Conservation (phyloP, 139 green algal genomes). For the Asterochloris erici region DNA sequence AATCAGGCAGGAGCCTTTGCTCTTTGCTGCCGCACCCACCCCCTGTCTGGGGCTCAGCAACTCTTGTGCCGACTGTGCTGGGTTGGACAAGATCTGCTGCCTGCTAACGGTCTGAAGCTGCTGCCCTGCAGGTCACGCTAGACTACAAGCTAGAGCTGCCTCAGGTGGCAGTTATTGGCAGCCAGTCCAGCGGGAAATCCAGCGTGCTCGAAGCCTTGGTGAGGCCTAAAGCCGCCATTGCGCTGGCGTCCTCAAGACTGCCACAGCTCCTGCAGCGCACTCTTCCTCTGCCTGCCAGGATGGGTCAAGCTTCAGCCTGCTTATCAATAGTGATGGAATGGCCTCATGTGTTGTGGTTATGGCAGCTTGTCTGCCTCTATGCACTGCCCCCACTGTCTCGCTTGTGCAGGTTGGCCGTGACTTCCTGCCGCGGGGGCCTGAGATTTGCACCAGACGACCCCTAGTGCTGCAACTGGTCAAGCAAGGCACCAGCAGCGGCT, state of each 20-base stretch:
- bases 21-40: too few species aligned
- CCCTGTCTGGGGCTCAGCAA: not conserved
- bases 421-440: constrained; percentile 88
- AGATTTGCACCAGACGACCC: constrained; percentile 90
- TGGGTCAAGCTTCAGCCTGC: not conserved
- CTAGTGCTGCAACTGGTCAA: constrained; percentile 89
- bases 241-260: not conserved
- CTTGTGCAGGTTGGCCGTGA: constrained; percentile 80
- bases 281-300: not conserved
- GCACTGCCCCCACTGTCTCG: not conserved
- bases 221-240: not conserved
- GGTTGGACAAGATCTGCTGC: not conserved
- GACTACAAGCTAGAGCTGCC: constrained; percentile 85
- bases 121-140: constrained; percentile 57
- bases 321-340: not conserved
- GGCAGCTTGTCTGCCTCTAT: not conserved
- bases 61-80: not conserved
- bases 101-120: not conserved
- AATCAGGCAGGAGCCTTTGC: constrained; percentile 53
- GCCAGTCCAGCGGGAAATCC: constrained; percentile 92
- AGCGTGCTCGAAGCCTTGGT: constrained; percentile 94
- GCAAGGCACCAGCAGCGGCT: not conserved
- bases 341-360: not conserved
- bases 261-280: not conserved
- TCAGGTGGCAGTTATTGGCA: constrained; percentile 93